Evolutionary conservation across 129 eudicot genomes (phyloP), one percentile per base, ranked within the genome.

Genomic region (Chrysanthemum seticuspe): DNA sequence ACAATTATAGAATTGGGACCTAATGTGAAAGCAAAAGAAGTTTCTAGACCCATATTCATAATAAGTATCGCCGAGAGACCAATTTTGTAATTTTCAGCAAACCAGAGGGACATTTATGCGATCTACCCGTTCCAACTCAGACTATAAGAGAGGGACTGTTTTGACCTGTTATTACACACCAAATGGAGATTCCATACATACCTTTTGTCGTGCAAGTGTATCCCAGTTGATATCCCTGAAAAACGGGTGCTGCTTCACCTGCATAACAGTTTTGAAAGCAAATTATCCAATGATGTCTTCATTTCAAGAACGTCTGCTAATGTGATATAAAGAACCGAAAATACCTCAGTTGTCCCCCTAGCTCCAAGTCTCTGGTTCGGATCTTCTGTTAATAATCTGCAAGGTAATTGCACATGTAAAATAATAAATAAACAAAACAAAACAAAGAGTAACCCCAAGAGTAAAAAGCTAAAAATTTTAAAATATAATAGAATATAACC

Each of bases 301-400:
- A 16, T 13, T 60, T 57, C 55, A 70, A 76, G 36, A 36, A 60
- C 51, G n/a, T 13, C 27, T 59, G 62, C 27, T 3, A 19, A 12
- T 44, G 31, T 61, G 66, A 65, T 65, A 63, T 11, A 23, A 8
- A 36, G 6, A 61, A 31, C 1, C 61, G 77, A 14, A 6, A 67
- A 80, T 50, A 92, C 98, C 95, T 95, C 96, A 15, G 96, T 83
- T 82, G 99, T 92, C 56, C 99, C 99, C 58, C 80, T 78, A 45
- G 99, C 97, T 78, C 99, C 99, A 70, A 95, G 99, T 78, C 99
- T 85, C 87, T 86, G 96, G 74, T 95, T 78, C 11, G 99, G 99
- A 85, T 95, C 99, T 80, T 95, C 97, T 18, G 94, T 95, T 70
- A 95, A 80, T 72, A 95, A 82, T 78, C 99, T 95, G 81, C 49